phyloP scores from a whole-genome alignment of 2,329 filamentous ascomycete species.

The Colletotrichum chrysophilum region DNA sequence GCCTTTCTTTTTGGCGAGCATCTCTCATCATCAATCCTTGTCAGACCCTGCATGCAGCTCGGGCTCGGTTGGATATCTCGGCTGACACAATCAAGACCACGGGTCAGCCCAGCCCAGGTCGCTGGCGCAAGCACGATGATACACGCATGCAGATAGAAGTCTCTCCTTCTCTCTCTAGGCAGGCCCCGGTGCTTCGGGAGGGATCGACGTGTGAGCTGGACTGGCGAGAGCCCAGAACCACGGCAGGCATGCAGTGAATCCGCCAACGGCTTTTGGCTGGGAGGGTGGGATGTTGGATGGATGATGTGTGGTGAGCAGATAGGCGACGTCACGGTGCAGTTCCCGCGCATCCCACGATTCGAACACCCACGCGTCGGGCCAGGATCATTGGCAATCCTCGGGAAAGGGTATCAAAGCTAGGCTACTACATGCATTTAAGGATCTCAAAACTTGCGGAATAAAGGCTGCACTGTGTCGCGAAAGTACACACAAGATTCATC shows the following conservation, averaged over 20 bases:
- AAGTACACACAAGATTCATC: background rate
- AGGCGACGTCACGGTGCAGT: slow-evolving; percentile 21
- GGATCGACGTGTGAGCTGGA: background rate
- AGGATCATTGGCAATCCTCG: background rate
- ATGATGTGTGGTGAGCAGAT: background rate
- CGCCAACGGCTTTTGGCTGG: background rate
- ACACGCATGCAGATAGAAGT: background rate
- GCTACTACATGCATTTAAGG: background rate
- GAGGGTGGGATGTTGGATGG: background rate
- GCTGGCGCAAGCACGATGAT: background rate
- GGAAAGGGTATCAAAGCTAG: background rate
- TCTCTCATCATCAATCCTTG: background rate
- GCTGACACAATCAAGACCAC: background rate
- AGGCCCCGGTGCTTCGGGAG: background rate
- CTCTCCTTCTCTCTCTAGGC: background rate
- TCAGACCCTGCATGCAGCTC: slow-evolving; percentile 17
- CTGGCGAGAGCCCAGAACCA: background rate
- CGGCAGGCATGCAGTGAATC: background rate
- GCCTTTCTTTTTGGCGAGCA: background rate
- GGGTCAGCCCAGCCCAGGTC: background rate
- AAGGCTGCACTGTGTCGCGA: background rate
- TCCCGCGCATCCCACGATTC: background rate
- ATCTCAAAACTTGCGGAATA: too few species aligned
- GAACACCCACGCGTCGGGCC: background rate
- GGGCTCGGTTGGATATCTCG: background rate